Base-by-base conservation (phyloP, 805 yeast species). In the Saccharomyces eubayanus region DNA sequence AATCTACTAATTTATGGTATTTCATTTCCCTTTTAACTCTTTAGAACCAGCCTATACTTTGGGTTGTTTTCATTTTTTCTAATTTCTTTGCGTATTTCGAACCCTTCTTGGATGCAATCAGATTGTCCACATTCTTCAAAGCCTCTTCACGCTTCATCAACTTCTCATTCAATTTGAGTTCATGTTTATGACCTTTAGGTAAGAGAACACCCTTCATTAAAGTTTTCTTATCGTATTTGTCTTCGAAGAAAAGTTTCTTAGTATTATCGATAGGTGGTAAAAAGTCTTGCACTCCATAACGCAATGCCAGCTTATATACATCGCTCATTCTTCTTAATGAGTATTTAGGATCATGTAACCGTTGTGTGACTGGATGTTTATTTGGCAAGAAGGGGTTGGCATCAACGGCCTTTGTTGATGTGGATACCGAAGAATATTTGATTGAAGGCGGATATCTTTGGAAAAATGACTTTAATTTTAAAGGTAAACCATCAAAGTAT, bases 371-470 rank as follows among this genome's bases (percentile, higher is more conserved):
- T 21, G 95, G 89, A 68, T 90, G 90, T 64, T 79, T 85, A 69
- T 89, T 90, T 27, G 96, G 85, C 53, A 89, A 70, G 69, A 91
- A 91, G 51, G 97, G 97, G 70, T 91, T 91, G 61, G 90, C 87
- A 56, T 81, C 79, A 24, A 80, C 77, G 49, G 89, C 91, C 49
- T 72, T 73, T 24, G 87, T 83, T 29, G 80, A 72, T 1, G 87
- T 80, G 51, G 96, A 86, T 57, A 76, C 77, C 2, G 76, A 71
- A 5, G 88, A 75, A 68, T 89, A 91, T 59, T 77, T 67, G 20
- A 79, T 78, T 24, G 84, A 73, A 8, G 97, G 97, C 31, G 97
- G 97, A 65, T 82, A 88, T 68, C 81, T 84, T 50, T 81, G 76
- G 73, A 91, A 90, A 71, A 90, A 91, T 59, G 73, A 79, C 66